Conservation (phyloP, 2,329 filamentous ascomycete species). For the Venturia effusa region DNA sequence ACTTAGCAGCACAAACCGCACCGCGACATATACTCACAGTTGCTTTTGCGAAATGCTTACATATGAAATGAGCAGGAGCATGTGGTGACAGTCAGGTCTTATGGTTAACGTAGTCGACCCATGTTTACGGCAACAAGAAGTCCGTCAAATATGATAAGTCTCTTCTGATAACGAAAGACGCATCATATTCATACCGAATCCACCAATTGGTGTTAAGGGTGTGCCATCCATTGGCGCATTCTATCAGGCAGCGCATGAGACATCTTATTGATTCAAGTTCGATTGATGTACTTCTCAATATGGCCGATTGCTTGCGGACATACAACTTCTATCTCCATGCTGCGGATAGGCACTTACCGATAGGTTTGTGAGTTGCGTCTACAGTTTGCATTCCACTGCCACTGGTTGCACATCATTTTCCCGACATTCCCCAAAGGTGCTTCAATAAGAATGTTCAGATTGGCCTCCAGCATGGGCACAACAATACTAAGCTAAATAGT, state of each 20-base stretch:
- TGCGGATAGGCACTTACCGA: not conserved
- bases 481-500: not conserved
- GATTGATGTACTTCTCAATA: not conserved
- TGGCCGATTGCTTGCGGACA: not conserved
- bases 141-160: too few relatives aligned
- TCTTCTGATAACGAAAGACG: too few relatives aligned
- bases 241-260: not conserved
- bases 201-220: not conserved
- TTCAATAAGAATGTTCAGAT: not conserved
- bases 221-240: not conserved
- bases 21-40: not conserved
- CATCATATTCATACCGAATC: too few relatives aligned
- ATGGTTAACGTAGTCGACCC: too few relatives aligned
- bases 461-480: not conserved
- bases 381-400: not conserved
- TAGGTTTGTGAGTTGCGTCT: not conserved
- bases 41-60: too few relatives aligned
- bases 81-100: too few relatives aligned
- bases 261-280: not conserved
- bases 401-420: not conserved
- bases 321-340: not conserved
- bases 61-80: too few relatives aligned
- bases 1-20: not conserved
- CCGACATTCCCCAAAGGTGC: not conserved
- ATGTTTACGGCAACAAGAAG: too few relatives aligned